Evolutionary conservation across 176 grass and related monocot genomes (phyloP), one percentile per base, ranked within the genome.

Genomic region (Zea luxurians): DNA sequence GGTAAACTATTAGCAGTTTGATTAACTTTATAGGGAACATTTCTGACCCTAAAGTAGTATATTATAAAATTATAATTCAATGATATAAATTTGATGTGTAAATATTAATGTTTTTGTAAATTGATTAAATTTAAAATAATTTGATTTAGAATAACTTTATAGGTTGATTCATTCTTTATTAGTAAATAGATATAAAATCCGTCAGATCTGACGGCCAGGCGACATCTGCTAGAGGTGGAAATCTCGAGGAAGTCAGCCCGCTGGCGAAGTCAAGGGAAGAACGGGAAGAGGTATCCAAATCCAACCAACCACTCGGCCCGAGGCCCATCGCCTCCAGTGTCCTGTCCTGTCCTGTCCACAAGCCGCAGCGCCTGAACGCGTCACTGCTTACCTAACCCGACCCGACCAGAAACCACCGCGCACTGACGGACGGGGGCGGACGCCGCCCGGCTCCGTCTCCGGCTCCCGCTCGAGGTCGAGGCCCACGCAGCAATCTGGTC

Each of bases 351-450:
- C 27, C 27, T 27, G 27, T 27, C 48, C 74, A 36, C 74, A 48
- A 49, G 75, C 60, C 48, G 62, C 36, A 62, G 62, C 76, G 36
- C 48, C 47, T 7, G 37, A 54, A 78, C 71, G 71, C 86, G 86
- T 81, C 82, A 85, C 72, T 50, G 87, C 82, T 85, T 89, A 85
- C 78, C 59, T 72, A 88, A 72, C 49, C 34, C 18, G 10, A 52
- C 69, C 47, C 72, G 64, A 74, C 37, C 41, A 20, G 44, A 48
- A 7, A 7, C 41, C 55, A 7, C 41, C 55, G 40, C 77, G 64
- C 75, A 74, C 63, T 82, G 75, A 79, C 55, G 37, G 3, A 34
- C 44, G 34, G 15, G 15, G 50, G 6, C n/a, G n/a, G n/a, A n/a
- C 49, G 50, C 71, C 76, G 37, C 37, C 69, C 21, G 17, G 5